These are phyloP conservation scores for Rhodotorula paludigena DNA, from an alignment of 768 basidiomycete species.

Conservation along the genomic window DNA sequence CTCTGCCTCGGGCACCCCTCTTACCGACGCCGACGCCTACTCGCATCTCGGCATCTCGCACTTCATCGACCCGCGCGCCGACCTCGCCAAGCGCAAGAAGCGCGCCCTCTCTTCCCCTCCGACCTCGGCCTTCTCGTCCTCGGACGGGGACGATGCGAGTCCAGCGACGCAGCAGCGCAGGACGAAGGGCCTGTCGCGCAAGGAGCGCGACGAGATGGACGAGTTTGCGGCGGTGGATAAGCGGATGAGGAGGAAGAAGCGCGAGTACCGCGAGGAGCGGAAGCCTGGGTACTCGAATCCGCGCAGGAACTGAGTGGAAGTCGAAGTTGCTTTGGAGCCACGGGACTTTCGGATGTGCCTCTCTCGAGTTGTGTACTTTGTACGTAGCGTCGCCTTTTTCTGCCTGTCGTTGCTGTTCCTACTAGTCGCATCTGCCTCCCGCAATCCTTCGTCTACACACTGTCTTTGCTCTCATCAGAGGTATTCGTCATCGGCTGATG, in stretches of 20 bases:
- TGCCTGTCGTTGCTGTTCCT: too few species aligned
- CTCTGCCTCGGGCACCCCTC: not conserved
- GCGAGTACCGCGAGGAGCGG: slow-evolving; percentile 13
- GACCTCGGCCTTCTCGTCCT: slow-evolving; percentile 20
- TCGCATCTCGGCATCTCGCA: slow-evolving; percentile 1
- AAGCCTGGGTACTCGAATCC: slow-evolving; percentile 26
- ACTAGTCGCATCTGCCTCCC: too few species aligned
- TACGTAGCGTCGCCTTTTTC: too few species aligned
- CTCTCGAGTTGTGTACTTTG: too few species aligned
- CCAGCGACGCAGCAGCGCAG: not conserved
- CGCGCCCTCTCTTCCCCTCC: slow-evolving; percentile 16
- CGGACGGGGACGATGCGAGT: slow-evolving; percentile 2
- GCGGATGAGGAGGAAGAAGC: slow-evolving; percentile 6
- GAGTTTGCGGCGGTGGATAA: not conserved
- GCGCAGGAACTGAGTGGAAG: slow-evolving; percentile 13
- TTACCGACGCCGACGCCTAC: not conserved
- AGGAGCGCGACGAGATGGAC: not conserved
- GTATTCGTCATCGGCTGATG: too few species aligned
- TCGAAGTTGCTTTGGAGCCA: too few species aligned
- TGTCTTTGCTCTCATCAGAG: too few species aligned
- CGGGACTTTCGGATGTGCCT: too few species aligned
- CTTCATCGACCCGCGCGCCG: slow-evolving; percentile 21
- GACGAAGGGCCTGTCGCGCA: too few species aligned
- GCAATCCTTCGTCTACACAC: too few species aligned
- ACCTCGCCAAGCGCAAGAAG: not conserved